Conservation (phyloP, 495 filamentous ascomycete species). For the Neurospora sp. region DNA sequence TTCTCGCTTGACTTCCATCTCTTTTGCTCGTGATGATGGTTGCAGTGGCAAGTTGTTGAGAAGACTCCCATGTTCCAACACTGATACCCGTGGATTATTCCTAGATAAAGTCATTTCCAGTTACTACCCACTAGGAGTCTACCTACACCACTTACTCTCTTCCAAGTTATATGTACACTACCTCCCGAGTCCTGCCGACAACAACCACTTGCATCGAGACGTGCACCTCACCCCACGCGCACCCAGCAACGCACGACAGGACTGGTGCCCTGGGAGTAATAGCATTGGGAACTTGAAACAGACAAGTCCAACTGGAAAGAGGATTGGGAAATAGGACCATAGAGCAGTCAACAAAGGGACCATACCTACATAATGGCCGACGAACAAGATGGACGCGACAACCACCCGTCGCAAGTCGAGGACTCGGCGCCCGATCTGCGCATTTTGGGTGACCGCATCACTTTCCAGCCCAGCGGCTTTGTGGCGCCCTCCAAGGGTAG, state of each 20-base stretch:
- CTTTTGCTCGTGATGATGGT: not conserved
- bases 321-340: not conserved
- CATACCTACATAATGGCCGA: slow-evolving; percentile 24
- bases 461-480: slow-evolving; percentile 70
- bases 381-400: slow-evolving; percentile 17
- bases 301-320: not conserved
- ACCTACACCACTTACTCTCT: not conserved
- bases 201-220: not conserved
- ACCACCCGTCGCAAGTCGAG: slow-evolving; percentile 10
- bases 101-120: not conserved
- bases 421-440: slow-evolving; percentile 70
- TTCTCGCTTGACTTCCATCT: not conserved
- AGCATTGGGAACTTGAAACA: not conserved
- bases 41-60: not conserved
- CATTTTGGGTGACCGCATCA: slow-evolving; percentile 69
- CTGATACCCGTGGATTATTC: not conserved
- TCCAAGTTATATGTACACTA: not conserved
- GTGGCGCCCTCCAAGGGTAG: slow-evolving; percentile 33
- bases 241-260: not conserved
- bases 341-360: not conserved
- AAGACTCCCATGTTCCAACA: not conserved
- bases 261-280: not conserved
- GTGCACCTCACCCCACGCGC: not conserved
- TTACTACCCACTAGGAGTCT: not conserved
- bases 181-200: not conserved